phyloP scores from a whole-genome alignment of 2,329 filamentous ascomycete genomes.

The Aphanoascus verrucosus region DNA sequence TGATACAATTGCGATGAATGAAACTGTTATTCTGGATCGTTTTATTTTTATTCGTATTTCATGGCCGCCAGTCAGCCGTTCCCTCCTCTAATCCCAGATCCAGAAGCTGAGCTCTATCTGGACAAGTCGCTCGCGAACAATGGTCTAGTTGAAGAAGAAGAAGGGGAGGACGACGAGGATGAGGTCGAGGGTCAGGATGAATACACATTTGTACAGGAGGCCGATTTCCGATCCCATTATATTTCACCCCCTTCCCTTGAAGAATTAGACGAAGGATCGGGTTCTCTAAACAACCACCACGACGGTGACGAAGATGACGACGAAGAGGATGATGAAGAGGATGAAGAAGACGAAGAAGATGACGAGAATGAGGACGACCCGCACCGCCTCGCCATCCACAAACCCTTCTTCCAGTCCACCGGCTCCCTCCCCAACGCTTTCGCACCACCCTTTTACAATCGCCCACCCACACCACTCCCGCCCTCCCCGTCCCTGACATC shows the following conservation, averaged over 20 bases:
- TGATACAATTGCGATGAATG: neutral
- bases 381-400: conserved; percentile 25
- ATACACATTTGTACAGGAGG: conserved; percentile 24
- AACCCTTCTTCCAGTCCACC: conserved; percentile 33
- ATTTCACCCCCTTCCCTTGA: neutral
- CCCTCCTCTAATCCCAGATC: conserved; percentile 12
- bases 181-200: conserved; percentile 21
- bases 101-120: neutral
- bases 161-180: conserved; percentile 21
- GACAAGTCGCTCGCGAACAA: conserved; percentile 4
- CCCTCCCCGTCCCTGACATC: conserved; percentile 89
- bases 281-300: conserved; percentile 4
- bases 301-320: conserved; percentile 17
- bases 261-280: conserved; percentile 3
- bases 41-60: neutral
- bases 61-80: conserved; percentile 13
- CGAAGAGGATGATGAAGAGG: conserved; percentile 16
- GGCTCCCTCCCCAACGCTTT: conserved; percentile 41
- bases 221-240: conserved; percentile 39
- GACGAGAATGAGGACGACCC: conserved; percentile 22
- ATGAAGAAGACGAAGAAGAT: conserved; percentile 13
- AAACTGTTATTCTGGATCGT: neutral
- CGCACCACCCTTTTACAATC: conserved; percentile 87
- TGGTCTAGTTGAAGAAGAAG: neutral
- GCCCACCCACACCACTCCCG: conserved; percentile 87